phyloP scores from a whole-genome alignment of 305 asterid genomes.

The Solanum hybrid region DNA sequence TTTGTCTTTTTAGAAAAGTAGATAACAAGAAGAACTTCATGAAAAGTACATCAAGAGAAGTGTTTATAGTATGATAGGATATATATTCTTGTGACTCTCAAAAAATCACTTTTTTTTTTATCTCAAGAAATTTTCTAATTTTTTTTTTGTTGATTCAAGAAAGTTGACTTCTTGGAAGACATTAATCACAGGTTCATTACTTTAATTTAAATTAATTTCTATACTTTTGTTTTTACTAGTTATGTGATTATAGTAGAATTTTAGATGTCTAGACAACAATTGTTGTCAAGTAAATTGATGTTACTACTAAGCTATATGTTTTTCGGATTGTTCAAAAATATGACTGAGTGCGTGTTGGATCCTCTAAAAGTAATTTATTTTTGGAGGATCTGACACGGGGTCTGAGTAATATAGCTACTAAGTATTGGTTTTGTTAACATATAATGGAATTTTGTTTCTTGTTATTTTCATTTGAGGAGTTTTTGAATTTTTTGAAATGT shows the following conservation, averaged over 20 bases:
- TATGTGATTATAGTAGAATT: background rate
- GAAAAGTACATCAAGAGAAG: constrained; percentile 1
- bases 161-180: background rate
- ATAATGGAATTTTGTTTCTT: background rate
- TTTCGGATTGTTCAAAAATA: background rate
- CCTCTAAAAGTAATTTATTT: background rate
- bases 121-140: background rate
- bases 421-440: background rate
- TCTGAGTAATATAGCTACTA: background rate
- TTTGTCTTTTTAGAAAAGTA: background rate
- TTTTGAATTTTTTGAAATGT: background rate
- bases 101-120: background rate
- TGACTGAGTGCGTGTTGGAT: background rate
- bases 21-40: background rate
- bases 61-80: background rate
- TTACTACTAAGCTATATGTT: background rate
- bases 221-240: background rate
- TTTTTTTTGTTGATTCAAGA: constrained; percentile 14
- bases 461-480: background rate
- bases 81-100: constrained; percentile 9
- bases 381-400: background rate
- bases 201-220: background rate
- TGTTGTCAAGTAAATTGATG: background rate
- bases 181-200: constrained; percentile 17
- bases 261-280: background rate